Evolutionary conservation across 306 rosid genomes (phyloP), one percentile per base, ranked within the genome.

Genomic region (Trifolium fragiferum): DNA sequence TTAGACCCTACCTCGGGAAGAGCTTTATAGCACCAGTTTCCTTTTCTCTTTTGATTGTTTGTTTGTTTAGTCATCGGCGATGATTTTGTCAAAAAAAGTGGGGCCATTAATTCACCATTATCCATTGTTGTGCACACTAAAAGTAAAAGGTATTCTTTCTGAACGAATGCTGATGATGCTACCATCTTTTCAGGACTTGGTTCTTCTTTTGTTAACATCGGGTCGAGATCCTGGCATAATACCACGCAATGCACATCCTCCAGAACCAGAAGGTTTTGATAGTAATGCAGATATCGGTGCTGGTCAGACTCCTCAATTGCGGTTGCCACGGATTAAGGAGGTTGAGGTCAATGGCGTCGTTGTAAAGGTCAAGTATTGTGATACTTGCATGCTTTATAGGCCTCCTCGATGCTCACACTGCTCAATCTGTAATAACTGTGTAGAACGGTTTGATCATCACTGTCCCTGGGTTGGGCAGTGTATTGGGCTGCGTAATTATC

Each of bases 381-480:
- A 94, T 71, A 94, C 99, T 65, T 94, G 99, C 85, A 94, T 92
- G 99, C 99, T 94, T 59, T 94, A 94, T 79, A 87, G 99, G 63
- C 96, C 99, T 83, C 96, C 97, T 65, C 96, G 99, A 77, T 94
- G 99, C 83, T 94, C 99, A 2, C 99, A 94, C 83, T 94, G 99
- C 77, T 94, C 99, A 23, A 94, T 94, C 66, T 94, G 99, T 89
- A 94, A 94, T 58, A 94, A 94, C 83, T 94, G 98, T 64, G 98
- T 94, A 9, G 96, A 92, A 76, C 86, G 96, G 58, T 94, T 94
- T 64, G 99, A 94, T 81, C 99, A 94, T 66, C 99, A 94, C 81
- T 94, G 99, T 78, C 99, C 99, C 27, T 94, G 99, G 99, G 96
- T 94, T 67, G 99, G 99, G 21, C 99, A 94, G 84, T 94, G 99